Percentiles rank a stretch among this genome's conserved stretches.
phyloP scores from a whole-genome alignment of 2,329 filamentous ascomycete genomes.

The Lasiodiplodia citricola region DNA sequence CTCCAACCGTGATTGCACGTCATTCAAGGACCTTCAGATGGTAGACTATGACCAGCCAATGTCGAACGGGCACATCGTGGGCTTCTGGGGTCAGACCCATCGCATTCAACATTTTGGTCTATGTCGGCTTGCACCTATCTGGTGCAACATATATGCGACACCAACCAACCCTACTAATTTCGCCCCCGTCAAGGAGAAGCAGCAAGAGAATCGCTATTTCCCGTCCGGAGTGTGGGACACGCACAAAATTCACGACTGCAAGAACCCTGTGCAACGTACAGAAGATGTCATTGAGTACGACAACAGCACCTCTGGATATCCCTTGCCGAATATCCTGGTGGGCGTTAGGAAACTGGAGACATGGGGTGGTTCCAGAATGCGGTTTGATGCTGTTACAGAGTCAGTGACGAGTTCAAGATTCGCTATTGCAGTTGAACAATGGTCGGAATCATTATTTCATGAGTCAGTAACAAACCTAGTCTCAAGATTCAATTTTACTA shows the following conservation, averaged over 20 bases:
- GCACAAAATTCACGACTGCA: not conserved
- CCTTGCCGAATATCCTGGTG: not conserved
- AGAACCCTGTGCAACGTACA: not conserved
- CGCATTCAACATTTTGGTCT: too few relatives aligned
- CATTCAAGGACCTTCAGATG: too few relatives aligned
- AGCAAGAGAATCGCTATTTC: not conserved
- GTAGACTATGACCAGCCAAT: too few relatives aligned
- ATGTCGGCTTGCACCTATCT: not conserved
- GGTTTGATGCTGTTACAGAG: not conserved
- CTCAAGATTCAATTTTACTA: not conserved
- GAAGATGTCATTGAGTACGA: not conserved
- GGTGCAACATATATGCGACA: not conserved
- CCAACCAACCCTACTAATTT: not conserved
- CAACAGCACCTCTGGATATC: too few relatives aligned
- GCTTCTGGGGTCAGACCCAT: too few relatives aligned
- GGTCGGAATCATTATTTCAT: not conserved
- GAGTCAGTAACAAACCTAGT: not conserved
- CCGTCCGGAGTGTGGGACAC: not conserved
- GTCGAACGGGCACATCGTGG: too few relatives aligned
- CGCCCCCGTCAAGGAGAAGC: not conserved
- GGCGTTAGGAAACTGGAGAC: not conserved
- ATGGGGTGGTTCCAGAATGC: not conserved
- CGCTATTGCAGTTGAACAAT: not conserved
- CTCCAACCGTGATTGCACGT: too few relatives aligned
- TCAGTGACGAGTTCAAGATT: not conserved